Conservation (phyloP, 805 yeast species). For the Candida michaelii region DNA sequence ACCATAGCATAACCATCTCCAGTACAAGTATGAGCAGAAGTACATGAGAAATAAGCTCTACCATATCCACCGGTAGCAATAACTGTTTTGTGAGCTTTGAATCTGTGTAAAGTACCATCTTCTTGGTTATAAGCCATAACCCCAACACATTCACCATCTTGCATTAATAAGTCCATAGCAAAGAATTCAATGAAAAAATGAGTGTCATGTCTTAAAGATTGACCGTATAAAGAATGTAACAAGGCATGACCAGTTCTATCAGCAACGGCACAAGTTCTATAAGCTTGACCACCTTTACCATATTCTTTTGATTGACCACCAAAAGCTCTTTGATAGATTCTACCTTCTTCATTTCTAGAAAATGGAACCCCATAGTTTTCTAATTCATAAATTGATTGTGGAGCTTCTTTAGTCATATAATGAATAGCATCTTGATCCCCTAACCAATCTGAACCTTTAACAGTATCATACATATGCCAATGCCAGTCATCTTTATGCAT, state of each 20-base stretch:
- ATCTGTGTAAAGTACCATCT: conserved; percentile 97
- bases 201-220: conserved; percentile 93
- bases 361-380: conserved; percentile 99
- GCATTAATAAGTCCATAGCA: conserved; percentile 91
- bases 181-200: conserved; percentile 97
- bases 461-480: conserved; percentile 99
- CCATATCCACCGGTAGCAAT: conserved; percentile 99
- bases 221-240: conserved; percentile 94
- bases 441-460: conserved; percentile 98
- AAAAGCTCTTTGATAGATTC: conserved; percentile 97
- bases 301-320: conserved; percentile 96
- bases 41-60: conserved; percentile 97
- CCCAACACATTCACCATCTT: conserved; percentile 95
- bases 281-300: conserved; percentile 99
- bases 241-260: conserved; percentile 99
- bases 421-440: conserved; percentile 99
- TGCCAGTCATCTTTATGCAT: conserved; percentile 99
- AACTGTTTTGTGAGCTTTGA: conserved; percentile 94
- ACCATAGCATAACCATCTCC: conserved; percentile 99
- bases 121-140: conserved; percentile 97
- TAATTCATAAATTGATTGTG: conserved; percentile 89
- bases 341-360: conserved; percentile 94
- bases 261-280: conserved; percentile 99
- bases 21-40: conserved; percentile 99
- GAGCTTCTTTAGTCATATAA: conserved; percentile 98